Percentiles rank a stretch among this genome's conserved stretches.
phyloP scores from a whole-genome alignment of 306 rosid genomes.

The Cucurbita maxima region DNA sequence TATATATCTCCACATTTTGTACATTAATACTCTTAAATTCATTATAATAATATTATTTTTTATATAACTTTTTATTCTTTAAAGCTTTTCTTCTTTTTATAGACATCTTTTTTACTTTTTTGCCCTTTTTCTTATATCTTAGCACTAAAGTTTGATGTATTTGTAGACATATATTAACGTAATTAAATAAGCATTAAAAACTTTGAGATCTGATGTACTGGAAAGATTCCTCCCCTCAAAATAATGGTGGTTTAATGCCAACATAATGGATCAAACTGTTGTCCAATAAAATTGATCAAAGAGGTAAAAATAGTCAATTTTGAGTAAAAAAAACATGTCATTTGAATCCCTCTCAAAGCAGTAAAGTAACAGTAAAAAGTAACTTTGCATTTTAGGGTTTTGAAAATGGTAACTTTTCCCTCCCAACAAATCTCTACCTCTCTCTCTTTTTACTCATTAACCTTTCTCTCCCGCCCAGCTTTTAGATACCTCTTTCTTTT shows the following conservation, averaged over 20 bases:
- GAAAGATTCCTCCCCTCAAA: neutral
- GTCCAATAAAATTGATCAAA: too few species aligned
- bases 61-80: neutral
- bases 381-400: neutral
- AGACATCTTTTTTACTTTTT: neutral
- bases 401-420: slow-evolving; percentile 1
- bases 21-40: neutral
- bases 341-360: neutral
- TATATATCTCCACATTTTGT: neutral
- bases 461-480: neutral
- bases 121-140: slow-evolving; percentile 4
- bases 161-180: neutral
- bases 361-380: neutral
- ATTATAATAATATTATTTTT: neutral
- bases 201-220: neutral
- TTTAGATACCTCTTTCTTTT: slow-evolving; percentile 3
- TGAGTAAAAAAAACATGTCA: neutral
- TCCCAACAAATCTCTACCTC: neutral
- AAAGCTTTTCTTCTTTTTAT: slow-evolving; percentile 2
- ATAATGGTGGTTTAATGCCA: too few species aligned
- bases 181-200: neutral
- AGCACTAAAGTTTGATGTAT: neutral
- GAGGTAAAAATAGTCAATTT: too few species aligned
- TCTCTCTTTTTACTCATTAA: neutral
- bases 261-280: too few species aligned